These are phyloP conservation scores for Ophiostoma fasciatum DNA, from an alignment of 2,329 filamentous ascomycete genomes.

Conservation along the genomic window DNA sequence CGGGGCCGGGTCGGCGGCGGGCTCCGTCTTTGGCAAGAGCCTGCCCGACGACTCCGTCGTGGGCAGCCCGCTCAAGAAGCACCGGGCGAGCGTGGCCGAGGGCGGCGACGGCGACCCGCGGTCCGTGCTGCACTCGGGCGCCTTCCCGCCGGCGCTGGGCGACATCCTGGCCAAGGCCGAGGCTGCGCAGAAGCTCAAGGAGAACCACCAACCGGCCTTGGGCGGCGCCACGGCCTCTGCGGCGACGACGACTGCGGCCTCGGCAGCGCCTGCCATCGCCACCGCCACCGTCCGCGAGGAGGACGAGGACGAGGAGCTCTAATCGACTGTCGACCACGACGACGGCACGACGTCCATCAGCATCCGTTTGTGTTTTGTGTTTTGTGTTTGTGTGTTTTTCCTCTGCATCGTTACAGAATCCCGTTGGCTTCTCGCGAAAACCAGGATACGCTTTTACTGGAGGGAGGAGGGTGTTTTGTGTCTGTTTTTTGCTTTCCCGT, in stretches of 20 bases:
- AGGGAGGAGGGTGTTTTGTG: too few relatives aligned
- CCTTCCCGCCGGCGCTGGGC: constrained; percentile 24
- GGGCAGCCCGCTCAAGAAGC: constrained; percentile 63
- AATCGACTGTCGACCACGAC: not conserved
- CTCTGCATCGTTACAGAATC: too few relatives aligned
- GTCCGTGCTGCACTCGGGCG: constrained; percentile 11
- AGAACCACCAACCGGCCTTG: too few relatives aligned
- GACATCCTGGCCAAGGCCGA: constrained; percentile 26
- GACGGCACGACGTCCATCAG: too few relatives aligned
- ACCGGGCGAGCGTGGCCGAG: constrained; percentile 46
- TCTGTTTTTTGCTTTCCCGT: too few relatives aligned
- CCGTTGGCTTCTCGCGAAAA: too few relatives aligned
- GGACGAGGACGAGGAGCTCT: constrained; percentile 10
- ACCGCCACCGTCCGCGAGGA: constrained; percentile 3
- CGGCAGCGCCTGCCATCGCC: not conserved
- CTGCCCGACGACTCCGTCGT: constrained; percentile 34
- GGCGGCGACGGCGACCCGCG: constrained; percentile 22
- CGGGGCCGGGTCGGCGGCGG: not conserved
- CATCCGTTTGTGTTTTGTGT: too few relatives aligned
- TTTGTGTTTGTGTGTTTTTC: too few relatives aligned
- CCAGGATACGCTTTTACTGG: too few relatives aligned
- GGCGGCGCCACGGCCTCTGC: too few relatives aligned
- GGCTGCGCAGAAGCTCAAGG: constrained; percentile 15
- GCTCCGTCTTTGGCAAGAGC: constrained; percentile 24
- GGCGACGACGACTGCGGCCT: too few relatives aligned